These are phyloP conservation scores for Baorangia bicolor DNA, from an alignment of 768 basidiomycete species.

Conservation along the genomic window DNA sequence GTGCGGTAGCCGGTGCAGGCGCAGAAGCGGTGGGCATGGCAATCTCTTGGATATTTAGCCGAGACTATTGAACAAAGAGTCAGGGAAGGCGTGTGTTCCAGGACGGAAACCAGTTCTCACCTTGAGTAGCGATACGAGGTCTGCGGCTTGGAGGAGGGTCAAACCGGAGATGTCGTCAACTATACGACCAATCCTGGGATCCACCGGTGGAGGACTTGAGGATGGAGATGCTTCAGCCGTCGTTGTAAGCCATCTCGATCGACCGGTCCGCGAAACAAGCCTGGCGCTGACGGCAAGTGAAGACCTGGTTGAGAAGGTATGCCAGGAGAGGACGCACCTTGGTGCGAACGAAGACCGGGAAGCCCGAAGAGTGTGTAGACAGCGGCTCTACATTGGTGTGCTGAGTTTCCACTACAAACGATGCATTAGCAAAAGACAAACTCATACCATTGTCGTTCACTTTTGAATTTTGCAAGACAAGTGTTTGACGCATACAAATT, in stretches of 20 bases:
- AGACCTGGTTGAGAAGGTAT: background rate
- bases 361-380: conserved; percentile 16
- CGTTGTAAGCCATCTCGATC: conserved; percentile 58
- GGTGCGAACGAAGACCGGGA: conserved; percentile 15
- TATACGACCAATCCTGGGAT: conserved; percentile 74
- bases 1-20: conserved; percentile 52
- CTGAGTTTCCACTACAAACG: background rate
- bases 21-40: conserved; percentile 82
- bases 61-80: conserved; percentile 50
- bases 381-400: conserved; percentile 19
- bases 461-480: conserved; percentile 8
- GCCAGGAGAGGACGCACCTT: conserved; percentile 6
- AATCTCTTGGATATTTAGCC: conserved; percentile 96
- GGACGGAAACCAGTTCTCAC: conserved; percentile 38
- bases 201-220: conserved; percentile 40
- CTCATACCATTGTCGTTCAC: conserved; percentile 27
- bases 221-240: conserved; percentile 44
- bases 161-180: conserved; percentile 91
- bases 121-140: conserved; percentile 90
- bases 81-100: background rate
- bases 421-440: background rate
- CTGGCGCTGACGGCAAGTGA: conserved; percentile 12
- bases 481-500: conserved; percentile 17
- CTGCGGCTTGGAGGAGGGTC: conserved; percentile 91
- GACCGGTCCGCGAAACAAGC: conserved; percentile 28